Percentiles rank a stretch among this genome's conserved stretches.
phyloP scores from a whole-genome alignment of 1,284 basidiomycete species.

The Ustilago shanxiensis region DNA sequence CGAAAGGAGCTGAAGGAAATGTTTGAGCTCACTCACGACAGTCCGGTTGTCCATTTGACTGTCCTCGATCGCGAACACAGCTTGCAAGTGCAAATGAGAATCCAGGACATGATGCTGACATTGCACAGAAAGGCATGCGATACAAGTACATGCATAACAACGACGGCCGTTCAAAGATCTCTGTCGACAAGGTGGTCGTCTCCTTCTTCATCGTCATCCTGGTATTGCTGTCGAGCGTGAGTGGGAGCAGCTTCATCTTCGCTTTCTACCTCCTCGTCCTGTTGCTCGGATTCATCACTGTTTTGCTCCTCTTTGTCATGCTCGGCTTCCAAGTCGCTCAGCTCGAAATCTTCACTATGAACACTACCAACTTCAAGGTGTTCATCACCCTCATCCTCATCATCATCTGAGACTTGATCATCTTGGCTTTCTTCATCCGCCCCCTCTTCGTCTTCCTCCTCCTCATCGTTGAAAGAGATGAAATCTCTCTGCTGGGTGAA shows the following conservation, averaged over 20 bases:
- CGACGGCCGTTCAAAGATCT: constrained; percentile 12
- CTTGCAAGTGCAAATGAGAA: too few species aligned
- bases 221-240: neutral
- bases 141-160: neutral
- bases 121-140: neutral
- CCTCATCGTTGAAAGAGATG: constrained; percentile 60
- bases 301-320: neutral
- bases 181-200: constrained; percentile 48
- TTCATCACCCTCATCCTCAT: constrained; percentile 19
- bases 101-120: neutral
- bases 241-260: constrained; percentile 8
- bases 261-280: neutral
- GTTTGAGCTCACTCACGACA: too few species aligned
- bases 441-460: constrained; percentile 30
- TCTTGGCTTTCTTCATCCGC: constrained; percentile 36
- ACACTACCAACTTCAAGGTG: constrained; percentile 29
- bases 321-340: constrained; percentile 23
- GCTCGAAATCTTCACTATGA: constrained; percentile 53
- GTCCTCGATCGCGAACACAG: too few species aligned
- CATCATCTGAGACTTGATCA: constrained; percentile 18
- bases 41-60: too few species aligned
- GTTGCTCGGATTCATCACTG: neutral
- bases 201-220: constrained; percentile 12
- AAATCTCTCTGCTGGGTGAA: constrained; percentile 63
- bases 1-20: too few species aligned